Base-by-base conservation (phyloP, 2,329 filamentous ascomycete species). In the Geosmithia flava region DNA sequence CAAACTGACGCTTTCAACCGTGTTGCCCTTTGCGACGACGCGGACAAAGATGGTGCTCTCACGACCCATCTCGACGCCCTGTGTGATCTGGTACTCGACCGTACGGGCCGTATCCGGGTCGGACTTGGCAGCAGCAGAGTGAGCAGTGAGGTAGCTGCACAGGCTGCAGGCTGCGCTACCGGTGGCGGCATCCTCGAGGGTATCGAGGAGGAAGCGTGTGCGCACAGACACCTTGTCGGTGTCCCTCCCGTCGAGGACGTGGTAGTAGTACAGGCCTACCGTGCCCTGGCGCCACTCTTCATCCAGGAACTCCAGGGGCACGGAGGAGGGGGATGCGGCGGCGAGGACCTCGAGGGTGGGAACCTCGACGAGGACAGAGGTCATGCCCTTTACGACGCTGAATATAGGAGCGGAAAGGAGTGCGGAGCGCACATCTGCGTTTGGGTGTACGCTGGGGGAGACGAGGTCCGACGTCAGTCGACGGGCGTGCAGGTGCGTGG, bases 351-450 rank as follows among this genome's bases (percentile, higher is more conserved):
- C 78, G 10, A 87, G 62, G 48, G 70, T 72, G 0, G 76, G 68
- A 20, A 93, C 68, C 53, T 76, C 66, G 15, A 85, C 68, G 30
- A 87, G 72, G n/a, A 79, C 63, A 61, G 88, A 89, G 1, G 77
- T 78, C 81, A 90, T 84, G 45, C 85, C 86, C 43, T 78, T 78
- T 37, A 88, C 84, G 44, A 89, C 77, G 53, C 76, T 81, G 49
- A 80, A 71, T 17, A 78, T 57, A 15, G 75, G 72, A 8, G 72
- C 68, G 11, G 54, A 51, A 30, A 67, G 53, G 60, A 71, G 68
- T 4, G 62, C 62, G n/a, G 58, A 48, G 20, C 58, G 58, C 45
- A 70, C 58, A 4, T 51, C 51, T 0, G 52, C 42, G 27, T 63
- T 57, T 8, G 51, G 17, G 20, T 61, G 59, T 13, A 68, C 58